phyloP scores from a whole-genome alignment of 176 grass and related monocot species.

The Themeda triandra region DNA sequence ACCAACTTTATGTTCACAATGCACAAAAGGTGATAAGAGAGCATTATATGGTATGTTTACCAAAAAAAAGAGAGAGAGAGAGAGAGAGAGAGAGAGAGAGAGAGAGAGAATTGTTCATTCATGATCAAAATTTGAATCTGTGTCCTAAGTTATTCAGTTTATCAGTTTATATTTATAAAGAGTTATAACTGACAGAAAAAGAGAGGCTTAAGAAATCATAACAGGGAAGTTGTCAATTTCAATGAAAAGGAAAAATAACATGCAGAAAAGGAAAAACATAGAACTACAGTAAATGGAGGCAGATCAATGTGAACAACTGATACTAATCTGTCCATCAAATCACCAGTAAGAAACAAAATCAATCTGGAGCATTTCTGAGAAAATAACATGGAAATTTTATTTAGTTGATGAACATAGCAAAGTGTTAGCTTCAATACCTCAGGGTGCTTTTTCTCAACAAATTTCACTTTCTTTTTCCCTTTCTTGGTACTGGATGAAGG shows the following conservation, averaged over 20 bases:
- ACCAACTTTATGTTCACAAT: not conserved
- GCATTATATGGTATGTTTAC: not conserved
- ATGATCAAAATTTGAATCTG: not conserved
- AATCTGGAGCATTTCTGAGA: not conserved
- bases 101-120: too few relatives aligned
- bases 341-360: constrained; percentile 5
- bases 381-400: constrained; percentile 7
- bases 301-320: not conserved
- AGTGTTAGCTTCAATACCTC: constrained; percentile 59
- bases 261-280: not conserved
- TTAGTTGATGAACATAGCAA: not conserved
- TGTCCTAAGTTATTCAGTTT: not conserved
- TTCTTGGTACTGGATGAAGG: constrained; percentile 56
- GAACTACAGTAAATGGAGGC: constrained; percentile 4
- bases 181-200: not conserved
- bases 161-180: not conserved
- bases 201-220: not conserved
- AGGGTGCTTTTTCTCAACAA: constrained; percentile 57
- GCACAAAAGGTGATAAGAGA: constrained; percentile 4
- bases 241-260: constrained; percentile 15
- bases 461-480: constrained; percentile 72
- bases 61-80: too few relatives aligned
- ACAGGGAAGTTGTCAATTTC: not conserved
- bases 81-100: too few relatives aligned
- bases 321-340: not conserved